Base-by-base conservation (phyloP, 305 asterid species). In the Coffea humblotiana region DNA sequence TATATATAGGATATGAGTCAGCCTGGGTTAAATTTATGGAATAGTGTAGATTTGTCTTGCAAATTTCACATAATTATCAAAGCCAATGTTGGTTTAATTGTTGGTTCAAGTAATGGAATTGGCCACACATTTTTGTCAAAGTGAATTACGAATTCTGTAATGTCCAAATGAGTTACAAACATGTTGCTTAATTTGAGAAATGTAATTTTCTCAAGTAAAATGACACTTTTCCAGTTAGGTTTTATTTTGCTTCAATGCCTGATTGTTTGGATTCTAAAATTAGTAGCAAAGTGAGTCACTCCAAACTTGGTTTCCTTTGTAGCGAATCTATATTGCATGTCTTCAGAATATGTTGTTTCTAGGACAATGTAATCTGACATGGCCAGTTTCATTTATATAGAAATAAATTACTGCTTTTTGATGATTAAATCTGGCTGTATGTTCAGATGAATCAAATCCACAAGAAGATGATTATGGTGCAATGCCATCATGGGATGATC, bases 401-500 rank as follows among this genome's bases (percentile, higher is more conserved):
- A 52, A 45, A 18, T 48, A 61, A 74, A 8, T 27, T 45, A 54
- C 23, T 60, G 1, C 2, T 40, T 56, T 27, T 56, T 79, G 29
- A 71, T 48, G 54, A 71, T 78, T 25, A n/a, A 51, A 12, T 18
- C 66, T 76, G 72, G 83, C 77, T 77, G 65, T 80, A 58, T 86
- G 79, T 79, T 78, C 83, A 92, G 97, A 87, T 84, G 92, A 85
- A 73, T 83, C 84, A 56, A 76, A 80, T 79, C 89, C 85, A 80
- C 94, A 81, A 79, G 77, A 85, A 73, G 93, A 90, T 71, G 91
- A 84, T 63, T 83, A 82, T 84, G 97, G 82, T 84, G 71, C 85
- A 68, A 81, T 90, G 48, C 78, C 90, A 49, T 86, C 94, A 76
- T 92, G 98, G 98, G 93, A 90, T 79, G 94, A 90, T 76, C 93